Conservation (phyloP, 768 basidiomycete species). For the Boletus reticuloceps region DNA sequence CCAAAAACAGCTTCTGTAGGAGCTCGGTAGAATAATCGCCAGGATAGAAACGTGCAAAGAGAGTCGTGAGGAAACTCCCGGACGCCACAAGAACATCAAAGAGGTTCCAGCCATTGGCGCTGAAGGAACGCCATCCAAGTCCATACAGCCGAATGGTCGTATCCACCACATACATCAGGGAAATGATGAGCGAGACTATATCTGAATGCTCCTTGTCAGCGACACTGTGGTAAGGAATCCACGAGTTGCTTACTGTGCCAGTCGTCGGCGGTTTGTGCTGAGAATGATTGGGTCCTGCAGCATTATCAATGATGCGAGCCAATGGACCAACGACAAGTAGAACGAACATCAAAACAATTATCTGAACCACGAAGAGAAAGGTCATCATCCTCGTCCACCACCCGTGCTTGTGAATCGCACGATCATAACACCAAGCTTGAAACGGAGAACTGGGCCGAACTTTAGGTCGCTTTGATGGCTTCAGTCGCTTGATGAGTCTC, state of each 20-base stretch:
- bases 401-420: constrained; percentile 88
- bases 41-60: constrained; percentile 59
- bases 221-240: background rate
- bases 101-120: constrained; percentile 91
- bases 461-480: constrained; percentile 80
- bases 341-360: constrained; percentile 76
- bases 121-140: constrained; percentile 80
- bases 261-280: constrained; percentile 46
- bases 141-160: constrained; percentile 77
- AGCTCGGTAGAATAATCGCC: constrained; percentile 56
- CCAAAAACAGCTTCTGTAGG: constrained; percentile 88
- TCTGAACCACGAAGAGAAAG: constrained; percentile 74
- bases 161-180: constrained; percentile 73
- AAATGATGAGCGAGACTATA: constrained; percentile 71
- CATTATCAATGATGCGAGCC: background rate
- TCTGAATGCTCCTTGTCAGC: constrained; percentile 42
- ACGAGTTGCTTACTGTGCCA: constrained; percentile 52
- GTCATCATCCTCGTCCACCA: constrained; percentile 89
- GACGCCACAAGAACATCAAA: constrained; percentile 81
- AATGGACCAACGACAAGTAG: background rate
- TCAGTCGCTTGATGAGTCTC: constrained; percentile 82
- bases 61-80: constrained; percentile 82
- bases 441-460: constrained; percentile 50
- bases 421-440: constrained; percentile 86
- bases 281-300: constrained; percentile 77